Conservation (phyloP, 805 yeast genomes). For the Wickerhamiella allomyrinae region DNA sequence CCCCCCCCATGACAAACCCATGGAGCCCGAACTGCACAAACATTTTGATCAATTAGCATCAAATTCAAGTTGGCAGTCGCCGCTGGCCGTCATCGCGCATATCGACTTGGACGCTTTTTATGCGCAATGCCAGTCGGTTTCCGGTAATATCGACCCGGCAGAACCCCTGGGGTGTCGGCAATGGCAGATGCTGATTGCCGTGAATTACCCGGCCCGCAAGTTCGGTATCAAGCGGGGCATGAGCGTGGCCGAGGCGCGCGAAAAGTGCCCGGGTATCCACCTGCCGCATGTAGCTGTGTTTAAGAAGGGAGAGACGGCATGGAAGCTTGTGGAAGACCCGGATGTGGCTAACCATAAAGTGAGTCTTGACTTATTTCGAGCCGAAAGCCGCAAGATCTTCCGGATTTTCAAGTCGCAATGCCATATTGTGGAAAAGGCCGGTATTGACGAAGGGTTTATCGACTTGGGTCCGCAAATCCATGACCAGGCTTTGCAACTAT, state of each 20-base stretch:
- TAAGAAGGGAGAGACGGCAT: constrained; percentile 66
- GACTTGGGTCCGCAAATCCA: constrained; percentile 63
- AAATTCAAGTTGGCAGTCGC: constrained; percentile 33
- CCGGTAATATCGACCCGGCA: constrained; percentile 46
- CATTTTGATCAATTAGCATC: constrained; percentile 14
- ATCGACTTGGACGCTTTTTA: constrained; percentile 90
- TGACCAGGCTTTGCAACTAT: constrained; percentile 27
- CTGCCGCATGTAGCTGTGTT: constrained; percentile 91
- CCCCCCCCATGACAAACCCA: constrained; percentile 1
- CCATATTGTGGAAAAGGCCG: constrained; percentile 74
- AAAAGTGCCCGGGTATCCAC: constrained; percentile 62
- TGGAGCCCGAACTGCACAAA: constrained; percentile 7
- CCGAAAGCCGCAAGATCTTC: constrained; percentile 72
- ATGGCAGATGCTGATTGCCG: constrained; percentile 84
- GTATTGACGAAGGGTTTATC: constrained; percentile 85
- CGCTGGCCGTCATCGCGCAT: constrained; percentile 67
- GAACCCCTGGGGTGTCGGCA: constrained; percentile 92
- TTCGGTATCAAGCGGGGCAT: constrained; percentile 75
- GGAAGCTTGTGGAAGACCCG: constrained; percentile 52
- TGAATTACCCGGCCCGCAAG: constrained; percentile 63
- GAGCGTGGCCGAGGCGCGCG: constrained; percentile 46
- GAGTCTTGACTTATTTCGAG: constrained; percentile 76
- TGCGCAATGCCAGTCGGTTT: constrained; percentile 81
- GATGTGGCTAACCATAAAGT: constrained; percentile 62
- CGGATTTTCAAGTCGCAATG: constrained; percentile 47